Base-by-base conservation (phyloP, 257 asterid species). In the Plectranthus barbatus region DNA sequence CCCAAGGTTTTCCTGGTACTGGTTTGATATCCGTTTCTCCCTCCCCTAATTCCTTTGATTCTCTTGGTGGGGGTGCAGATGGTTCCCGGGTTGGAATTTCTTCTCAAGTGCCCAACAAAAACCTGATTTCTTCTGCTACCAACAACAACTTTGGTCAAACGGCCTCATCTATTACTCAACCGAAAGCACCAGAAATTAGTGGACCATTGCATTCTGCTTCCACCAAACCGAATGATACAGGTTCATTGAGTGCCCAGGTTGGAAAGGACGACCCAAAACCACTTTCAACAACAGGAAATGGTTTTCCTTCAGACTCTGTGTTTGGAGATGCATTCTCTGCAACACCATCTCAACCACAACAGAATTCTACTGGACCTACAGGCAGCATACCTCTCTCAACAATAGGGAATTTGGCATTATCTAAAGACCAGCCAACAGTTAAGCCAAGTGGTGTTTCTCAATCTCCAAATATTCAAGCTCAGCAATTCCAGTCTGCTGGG, bases 291-390 rank as follows among this genome's bases (percentile, higher is more conserved):
- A 33, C 83, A 34, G 94, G 85, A 74, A 88, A 88, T 75, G 95
- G 91, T 36, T 67, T 80, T 70, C 68, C 81, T 23, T 61, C 83
- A 1, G 84, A 78, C 77, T 69, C 86, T 9, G 69, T 69, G 36
- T 86, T 80, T 79, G 94, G 86, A 76, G 87, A 84, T 72, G 83
- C 77, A 41, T 81, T 86, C 75, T 80, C 92, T 45, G 84, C 62
- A 12, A 54, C 81, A 41, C 59, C 86, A 1, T 58, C 79, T 67
- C 87, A 68, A 67, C 75, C 83, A 50, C 80, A 76, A 68, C 78
- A 69, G 64, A 79, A 73, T 62, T 71, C 78, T 31, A 14, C 70
- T 9, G 71, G 73, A 19, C 66, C 86, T 56, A 66, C 74, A 11
- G 66, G 77, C 61, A 84, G 73, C 69, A 56, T 48, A 67, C 68